Conservation (phyloP, 75 land plant species). For the Selaginella moellendorffii region DNA sequence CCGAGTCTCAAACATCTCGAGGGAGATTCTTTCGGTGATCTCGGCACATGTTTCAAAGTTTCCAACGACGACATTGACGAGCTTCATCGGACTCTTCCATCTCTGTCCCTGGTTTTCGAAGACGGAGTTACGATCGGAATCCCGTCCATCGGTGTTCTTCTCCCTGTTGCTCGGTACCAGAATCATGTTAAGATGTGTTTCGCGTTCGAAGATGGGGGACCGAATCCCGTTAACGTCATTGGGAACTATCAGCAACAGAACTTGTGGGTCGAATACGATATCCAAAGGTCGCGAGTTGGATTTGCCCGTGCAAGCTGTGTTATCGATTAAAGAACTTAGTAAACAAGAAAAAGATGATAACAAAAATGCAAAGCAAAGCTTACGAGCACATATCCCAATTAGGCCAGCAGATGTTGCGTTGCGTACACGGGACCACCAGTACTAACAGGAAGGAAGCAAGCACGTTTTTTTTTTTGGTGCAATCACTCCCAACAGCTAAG, state of each 20-base stretch:
- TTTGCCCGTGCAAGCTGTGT: neutral
- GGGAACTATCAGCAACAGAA: neutral
- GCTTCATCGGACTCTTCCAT: too few species aligned
- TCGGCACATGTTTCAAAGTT: neutral
- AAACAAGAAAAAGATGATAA: too few species aligned
- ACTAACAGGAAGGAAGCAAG: too few species aligned
- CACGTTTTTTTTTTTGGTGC: too few species aligned
- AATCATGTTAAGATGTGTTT: neutral
- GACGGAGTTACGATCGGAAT: neutral
- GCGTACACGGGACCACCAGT: too few species aligned
- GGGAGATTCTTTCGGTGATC: neutral
- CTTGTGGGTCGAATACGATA: neutral
- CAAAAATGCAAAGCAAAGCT: too few species aligned
- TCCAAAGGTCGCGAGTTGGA: neutral
- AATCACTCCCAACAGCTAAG: too few species aligned
- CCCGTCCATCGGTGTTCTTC: neutral
- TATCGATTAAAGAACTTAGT: too few species aligned
- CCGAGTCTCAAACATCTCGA: neutral
- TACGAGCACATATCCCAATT: too few species aligned
- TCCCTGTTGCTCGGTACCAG: neutral
- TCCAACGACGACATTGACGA: too few species aligned
- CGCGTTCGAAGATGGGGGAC: neutral
- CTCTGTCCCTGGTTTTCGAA: neutral
- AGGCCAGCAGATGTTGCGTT: too few species aligned
- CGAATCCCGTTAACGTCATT: neutral